Conservation (phyloP, 2,329 filamentous ascomycete genomes). For the Trichothecium roseum region DNA sequence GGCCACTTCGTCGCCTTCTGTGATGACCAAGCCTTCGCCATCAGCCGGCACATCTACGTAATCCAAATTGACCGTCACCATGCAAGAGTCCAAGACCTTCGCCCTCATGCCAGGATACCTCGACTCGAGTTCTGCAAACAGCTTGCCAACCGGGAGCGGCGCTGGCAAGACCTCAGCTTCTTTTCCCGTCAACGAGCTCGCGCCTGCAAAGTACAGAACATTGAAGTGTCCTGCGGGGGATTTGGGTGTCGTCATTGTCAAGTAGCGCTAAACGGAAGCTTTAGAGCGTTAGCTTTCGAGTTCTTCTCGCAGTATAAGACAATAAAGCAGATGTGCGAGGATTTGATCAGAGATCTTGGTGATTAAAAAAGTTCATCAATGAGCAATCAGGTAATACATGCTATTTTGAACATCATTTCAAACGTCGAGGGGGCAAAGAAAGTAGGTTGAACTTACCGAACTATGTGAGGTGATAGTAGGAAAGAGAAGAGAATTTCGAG, state of each 20-base stretch:
- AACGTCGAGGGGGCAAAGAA: constrained; percentile 6
- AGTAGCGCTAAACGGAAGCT: not conserved
- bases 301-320: constrained; percentile 4
- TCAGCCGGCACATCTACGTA: constrained; percentile 57
- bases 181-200: constrained; percentile 60
- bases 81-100: constrained; percentile 60
- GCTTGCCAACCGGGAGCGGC: constrained; percentile 48
- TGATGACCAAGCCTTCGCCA: constrained; percentile 39
- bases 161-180: constrained; percentile 55
- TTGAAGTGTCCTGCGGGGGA: constrained; percentile 59
- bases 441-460: constrained; percentile 21
- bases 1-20: constrained; percentile 71
- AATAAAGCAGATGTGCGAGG: constrained; percentile 6
- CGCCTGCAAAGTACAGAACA: constrained; percentile 73
- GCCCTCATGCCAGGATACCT: constrained; percentile 58
- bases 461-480: constrained; percentile 2
- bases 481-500: not conserved
- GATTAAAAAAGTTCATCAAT: constrained; percentile 50
- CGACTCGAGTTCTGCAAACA: constrained; percentile 60
- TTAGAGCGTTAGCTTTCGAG: constrained; percentile 1
- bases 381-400: constrained; percentile 49
- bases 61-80: constrained; percentile 70
- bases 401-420: constrained; percentile 43
- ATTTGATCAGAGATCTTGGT: constrained; percentile 62
- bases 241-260: constrained; percentile 26